Evolutionary conservation across 2,329 filamentous ascomycete genomes (phyloP).

Genomic region (Tolypocladium paradoxum): DNA sequence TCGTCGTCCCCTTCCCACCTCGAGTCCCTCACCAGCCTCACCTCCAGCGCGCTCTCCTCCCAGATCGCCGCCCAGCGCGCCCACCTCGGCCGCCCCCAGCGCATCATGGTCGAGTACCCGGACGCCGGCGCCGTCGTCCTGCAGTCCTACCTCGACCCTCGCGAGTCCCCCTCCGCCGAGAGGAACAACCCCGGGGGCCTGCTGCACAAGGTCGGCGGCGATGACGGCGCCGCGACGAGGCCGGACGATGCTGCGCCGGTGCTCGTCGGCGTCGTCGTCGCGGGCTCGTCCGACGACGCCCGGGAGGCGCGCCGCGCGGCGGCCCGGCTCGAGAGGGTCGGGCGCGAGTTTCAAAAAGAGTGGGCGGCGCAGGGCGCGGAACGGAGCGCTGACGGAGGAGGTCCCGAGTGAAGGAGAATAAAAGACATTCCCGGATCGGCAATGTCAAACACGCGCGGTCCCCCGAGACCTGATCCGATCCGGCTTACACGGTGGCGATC

Average conservation of each 20-base stretch:
- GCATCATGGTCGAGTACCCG: constrained; percentile 48
- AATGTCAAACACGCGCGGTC: background rate
- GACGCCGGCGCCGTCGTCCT: constrained; percentile 30
- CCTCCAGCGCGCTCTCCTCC: constrained; percentile 40
- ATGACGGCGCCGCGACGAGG: constrained; percentile 6
- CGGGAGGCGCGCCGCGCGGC: constrained; percentile 42
- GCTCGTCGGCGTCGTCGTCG: constrained; percentile 44
- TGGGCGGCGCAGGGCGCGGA: constrained; percentile 29
- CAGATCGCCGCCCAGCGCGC: constrained; percentile 42
- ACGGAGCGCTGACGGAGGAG: constrained; percentile 12
- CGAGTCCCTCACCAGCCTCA: constrained; percentile 40
- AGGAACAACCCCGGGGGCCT: constrained; percentile 2
- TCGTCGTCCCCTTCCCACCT: constrained; percentile 32
- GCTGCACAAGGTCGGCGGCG: constrained; percentile 5
- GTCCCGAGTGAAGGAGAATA: constrained; percentile 10
- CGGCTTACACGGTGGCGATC: background rate
- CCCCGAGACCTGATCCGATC: background rate
- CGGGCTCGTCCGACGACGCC: constrained; percentile 33
- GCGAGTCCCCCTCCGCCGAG: constrained; percentile 9
- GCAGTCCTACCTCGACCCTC: constrained; percentile 35
- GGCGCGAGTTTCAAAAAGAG: constrained; percentile 41
- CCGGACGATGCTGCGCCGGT: constrained; percentile 33
- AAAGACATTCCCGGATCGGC: background rate
- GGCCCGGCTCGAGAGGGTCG: constrained; percentile 41
- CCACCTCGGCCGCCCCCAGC: constrained; percentile 40